Conservation (phyloP, 2,329 filamentous ascomycete genomes). For the Fusarium sp. region DNA sequence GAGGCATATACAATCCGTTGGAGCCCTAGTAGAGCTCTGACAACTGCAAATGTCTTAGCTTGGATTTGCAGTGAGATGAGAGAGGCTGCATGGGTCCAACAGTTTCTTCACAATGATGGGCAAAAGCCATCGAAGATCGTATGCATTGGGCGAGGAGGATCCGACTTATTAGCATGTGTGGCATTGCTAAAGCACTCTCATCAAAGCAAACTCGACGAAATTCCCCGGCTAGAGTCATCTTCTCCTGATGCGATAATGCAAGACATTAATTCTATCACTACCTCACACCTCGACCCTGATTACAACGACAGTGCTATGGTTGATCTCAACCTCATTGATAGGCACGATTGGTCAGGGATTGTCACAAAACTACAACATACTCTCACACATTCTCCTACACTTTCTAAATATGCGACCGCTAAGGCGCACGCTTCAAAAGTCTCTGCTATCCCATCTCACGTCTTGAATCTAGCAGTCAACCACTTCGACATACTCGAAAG, state of each 20-base stretch:
- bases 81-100: background rate
- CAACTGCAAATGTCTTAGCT: background rate
- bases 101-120: background rate
- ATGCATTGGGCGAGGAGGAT: constrained; percentile 7
- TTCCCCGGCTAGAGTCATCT: background rate
- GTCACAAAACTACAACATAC: constrained; percentile 5
- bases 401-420: constrained; percentile 14
- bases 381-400: constrained; percentile 6
- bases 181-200: background rate
- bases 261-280: background rate
- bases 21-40: constrained; percentile 5
- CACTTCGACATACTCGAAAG: background rate
- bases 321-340: constrained; percentile 7
- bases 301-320: background rate
- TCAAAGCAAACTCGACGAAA: background rate
- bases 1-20: constrained; percentile 15
- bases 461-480: background rate
- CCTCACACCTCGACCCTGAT: background rate
- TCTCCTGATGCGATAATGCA: background rate
- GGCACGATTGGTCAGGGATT: background rate
- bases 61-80: constrained; percentile 18
- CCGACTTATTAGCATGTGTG: background rate
- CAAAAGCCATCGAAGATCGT: background rate
- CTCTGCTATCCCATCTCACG: background rate
- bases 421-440: constrained; percentile 12